phyloP scores from a whole-genome alignment of 148 eudicot species.

The Rhododendron kiyosumense region DNA sequence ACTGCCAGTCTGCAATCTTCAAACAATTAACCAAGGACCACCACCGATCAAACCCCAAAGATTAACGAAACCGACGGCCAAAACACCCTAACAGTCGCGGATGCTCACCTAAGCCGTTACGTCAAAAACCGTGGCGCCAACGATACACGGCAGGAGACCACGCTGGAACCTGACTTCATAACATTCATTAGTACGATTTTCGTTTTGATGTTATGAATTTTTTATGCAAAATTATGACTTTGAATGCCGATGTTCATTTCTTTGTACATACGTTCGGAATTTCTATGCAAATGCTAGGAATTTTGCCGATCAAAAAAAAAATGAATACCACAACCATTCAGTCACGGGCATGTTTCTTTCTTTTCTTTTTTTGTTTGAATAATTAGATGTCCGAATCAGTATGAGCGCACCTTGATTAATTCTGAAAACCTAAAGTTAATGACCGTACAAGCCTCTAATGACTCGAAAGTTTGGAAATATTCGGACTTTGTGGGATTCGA shows the following conservation, averaged over 20 bases:
- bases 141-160: no score
- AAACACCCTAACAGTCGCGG: no score
- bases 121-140: no score
- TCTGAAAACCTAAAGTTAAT: no score
- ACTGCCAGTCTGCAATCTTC: no score
- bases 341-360: neutral
- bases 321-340: neutral
- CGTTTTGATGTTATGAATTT: neutral
- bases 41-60: no score
- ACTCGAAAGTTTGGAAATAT: neutral
- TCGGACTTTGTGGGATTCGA: no score
- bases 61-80: no score
- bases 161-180: neutral
- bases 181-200: neutral
- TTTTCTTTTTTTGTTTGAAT: no score
- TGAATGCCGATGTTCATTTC: neutral
- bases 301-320: neutral
- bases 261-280: neutral
- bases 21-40: no score
- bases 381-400: no score
- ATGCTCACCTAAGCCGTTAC: no score
- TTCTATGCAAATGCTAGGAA: neutral
- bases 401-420: neutral
- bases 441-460: neutral
- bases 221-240: neutral